phyloP scores from a whole-genome alignment of 352 stramenopile species.

The Pythium pyrilobum region DNA sequence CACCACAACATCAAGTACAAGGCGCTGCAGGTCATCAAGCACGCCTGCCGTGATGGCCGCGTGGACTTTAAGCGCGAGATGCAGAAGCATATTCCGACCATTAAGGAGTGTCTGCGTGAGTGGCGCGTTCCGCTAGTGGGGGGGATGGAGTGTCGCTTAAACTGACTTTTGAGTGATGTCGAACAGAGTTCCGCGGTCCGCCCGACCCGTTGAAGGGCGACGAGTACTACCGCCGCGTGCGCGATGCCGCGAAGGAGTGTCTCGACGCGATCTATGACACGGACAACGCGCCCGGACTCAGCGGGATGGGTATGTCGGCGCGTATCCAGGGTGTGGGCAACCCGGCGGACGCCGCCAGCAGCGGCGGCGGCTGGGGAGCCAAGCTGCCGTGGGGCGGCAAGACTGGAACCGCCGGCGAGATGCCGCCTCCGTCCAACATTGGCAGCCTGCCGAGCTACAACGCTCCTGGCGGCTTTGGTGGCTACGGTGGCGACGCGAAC shows the following conservation, averaged over 20 bases:
- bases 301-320: constrained; percentile 74
- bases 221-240: constrained; percentile 90
- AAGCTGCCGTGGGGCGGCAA: constrained; percentile 70
- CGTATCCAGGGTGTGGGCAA: constrained; percentile 79
- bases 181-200: constrained; percentile 83
- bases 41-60: constrained; percentile 86
- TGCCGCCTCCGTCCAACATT: constrained; percentile 43
- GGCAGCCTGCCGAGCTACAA: constrained; percentile 49
- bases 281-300: constrained; percentile 54
- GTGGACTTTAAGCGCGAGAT: constrained; percentile 91
- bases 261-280: constrained; percentile 94
- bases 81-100: constrained; percentile 84
- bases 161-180: too few relatives aligned
- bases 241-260: constrained; percentile 91
- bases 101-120: constrained; percentile 91
- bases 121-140: not conserved
- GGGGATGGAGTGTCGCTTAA: too few relatives aligned
- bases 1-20: constrained; percentile 96
- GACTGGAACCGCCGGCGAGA: constrained; percentile 49
- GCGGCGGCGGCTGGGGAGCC: constrained; percentile 56
- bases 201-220: constrained; percentile 93
- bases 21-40: constrained; percentile 91
- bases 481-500: constrained; percentile 13
- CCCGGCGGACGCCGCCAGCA: constrained; percentile 34
- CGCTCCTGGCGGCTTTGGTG: constrained; percentile 41